Evolutionary conservation across 495 filamentous ascomycete species (phyloP).

Genomic region (Aspergillus nanangensis): DNA sequence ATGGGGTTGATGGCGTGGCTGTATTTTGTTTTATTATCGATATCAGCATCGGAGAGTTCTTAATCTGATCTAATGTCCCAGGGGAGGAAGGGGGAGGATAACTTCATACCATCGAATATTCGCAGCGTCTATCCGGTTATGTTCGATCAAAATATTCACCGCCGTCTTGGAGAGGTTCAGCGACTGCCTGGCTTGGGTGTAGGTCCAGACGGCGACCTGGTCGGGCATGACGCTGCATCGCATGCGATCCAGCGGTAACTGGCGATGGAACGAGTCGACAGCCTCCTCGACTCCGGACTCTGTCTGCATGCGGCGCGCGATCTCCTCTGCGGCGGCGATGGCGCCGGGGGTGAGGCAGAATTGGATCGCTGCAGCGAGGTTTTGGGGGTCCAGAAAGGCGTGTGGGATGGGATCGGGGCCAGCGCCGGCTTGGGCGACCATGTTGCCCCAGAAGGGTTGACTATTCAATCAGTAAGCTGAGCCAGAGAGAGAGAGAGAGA

Average conservation of each 20-base stretch:
- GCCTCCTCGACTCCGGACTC: conserved; percentile 75
- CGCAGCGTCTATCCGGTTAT: conserved; percentile 55
- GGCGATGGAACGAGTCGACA: conserved; percentile 64
- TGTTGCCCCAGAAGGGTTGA: conserved; percentile 76
- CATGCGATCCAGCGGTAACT: conserved; percentile 62
- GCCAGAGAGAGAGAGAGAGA: no score
- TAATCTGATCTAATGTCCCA: not conserved
- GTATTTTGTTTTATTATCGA: no score
- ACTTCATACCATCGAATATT: conserved; percentile 50
- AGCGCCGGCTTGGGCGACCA: conserved; percentile 56
- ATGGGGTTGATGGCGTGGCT: conserved; percentile 16
- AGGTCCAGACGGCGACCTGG: conserved; percentile 65
- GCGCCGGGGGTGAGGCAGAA: conserved; percentile 61
- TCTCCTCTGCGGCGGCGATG: conserved; percentile 47
- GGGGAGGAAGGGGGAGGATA: not conserved
- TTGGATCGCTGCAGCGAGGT: conserved; percentile 63
- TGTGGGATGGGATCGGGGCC: conserved; percentile 59
- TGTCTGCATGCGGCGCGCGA: conserved; percentile 56
- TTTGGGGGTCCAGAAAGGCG: conserved; percentile 49
- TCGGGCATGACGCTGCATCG: conserved; percentile 65
- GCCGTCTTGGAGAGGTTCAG: conserved; percentile 62
- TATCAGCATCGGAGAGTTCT: conserved; percentile 23
- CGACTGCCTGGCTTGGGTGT: conserved; percentile 41
- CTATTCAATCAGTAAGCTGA: no score
- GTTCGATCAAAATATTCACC: conserved; percentile 57